Base-by-base conservation (phyloP, 441 rosid genomes). In the Geranium incanum region DNA sequence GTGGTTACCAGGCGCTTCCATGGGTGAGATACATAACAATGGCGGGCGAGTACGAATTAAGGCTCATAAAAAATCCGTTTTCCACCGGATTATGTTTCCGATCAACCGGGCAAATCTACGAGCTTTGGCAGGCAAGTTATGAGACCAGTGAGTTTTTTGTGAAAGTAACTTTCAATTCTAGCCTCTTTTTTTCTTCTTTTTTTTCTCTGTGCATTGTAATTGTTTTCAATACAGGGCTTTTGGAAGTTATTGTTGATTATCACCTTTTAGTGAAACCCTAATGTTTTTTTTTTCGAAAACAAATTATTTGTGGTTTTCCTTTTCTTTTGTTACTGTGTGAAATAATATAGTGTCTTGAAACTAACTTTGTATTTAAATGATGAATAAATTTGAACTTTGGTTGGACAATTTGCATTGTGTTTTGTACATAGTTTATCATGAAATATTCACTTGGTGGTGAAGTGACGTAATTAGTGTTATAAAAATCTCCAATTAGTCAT, bases 31-130 rank as follows among this genome's bases (percentile, higher is more conserved):
- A 88, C 79, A 91, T 89, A 73, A 89, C 97, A 28, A 90, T 86
- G 95, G 95, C 92, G 38, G 97, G 95, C 41, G 95, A 89, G 73
- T 93, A 91, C 69, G 95, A 93, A 80, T 82, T 91, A 67, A 80
- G 95, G 78, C 96, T 93, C 72, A 79, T 88, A 66, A 83, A 79
- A 82, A 66, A 66, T 67, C 66, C 48, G 11, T 11, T 1, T 11
- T 11, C 48, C 48, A 41, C 48, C 11, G 7, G 48, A 6, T 41
- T 41, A 6, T 41, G 16, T 5, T 33, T 59, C 71, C 62, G 4
- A n/a, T 55, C 62, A 3, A 65, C 43, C 11, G 48, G 11, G 68
- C 12, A 33, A 9, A 36, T 65, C 12, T 12, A 65, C 13, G 36
- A 19, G 15, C 1, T 55, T 55, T 55, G 62, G 62, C 1, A 48